A percentile compares a stretch with the other conserved stretches of the same genome.
Evolutionary conservation across 306 rosid genomes (phyloP).

Genomic region (Quercus bicolor): DNA sequence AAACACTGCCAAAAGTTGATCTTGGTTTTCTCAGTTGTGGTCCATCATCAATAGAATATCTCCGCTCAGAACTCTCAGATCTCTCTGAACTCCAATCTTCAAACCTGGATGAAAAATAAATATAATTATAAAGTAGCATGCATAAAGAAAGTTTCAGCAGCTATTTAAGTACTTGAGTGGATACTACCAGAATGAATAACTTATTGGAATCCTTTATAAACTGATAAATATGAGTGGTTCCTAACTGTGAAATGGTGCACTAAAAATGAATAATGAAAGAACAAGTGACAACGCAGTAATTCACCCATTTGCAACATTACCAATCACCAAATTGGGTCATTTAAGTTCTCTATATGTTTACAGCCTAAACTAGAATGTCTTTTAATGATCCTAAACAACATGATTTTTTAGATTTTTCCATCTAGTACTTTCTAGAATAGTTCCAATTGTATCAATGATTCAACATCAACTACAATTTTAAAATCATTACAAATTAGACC

Average conservation of each 20-base stretch:
- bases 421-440: no score
- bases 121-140: neutral
- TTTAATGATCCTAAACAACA: neutral
- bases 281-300: neutral
- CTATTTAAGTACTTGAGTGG: neutral
- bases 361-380: neutral
- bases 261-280: neutral
- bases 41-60: slow-evolving; percentile 26
- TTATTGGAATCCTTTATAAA: neutral
- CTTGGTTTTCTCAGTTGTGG: slow-evolving; percentile 29
- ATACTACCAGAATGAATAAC: neutral
- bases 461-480: no score
- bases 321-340: neutral
- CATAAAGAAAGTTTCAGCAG: slow-evolving; percentile 11
- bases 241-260: neutral
- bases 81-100: slow-evolving; percentile 53
- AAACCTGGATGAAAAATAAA: slow-evolving; percentile 42
- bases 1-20: slow-evolving; percentile 21
- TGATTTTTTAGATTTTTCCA: no score
- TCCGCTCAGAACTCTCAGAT: slow-evolving; percentile 34
- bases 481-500: no score
- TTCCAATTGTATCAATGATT: no score
- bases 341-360: neutral
- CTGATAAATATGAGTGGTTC: neutral
- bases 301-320: neutral